phyloP scores from a whole-genome alignment of 129 eudicot species.

The Escallonia herrerae region DNA sequence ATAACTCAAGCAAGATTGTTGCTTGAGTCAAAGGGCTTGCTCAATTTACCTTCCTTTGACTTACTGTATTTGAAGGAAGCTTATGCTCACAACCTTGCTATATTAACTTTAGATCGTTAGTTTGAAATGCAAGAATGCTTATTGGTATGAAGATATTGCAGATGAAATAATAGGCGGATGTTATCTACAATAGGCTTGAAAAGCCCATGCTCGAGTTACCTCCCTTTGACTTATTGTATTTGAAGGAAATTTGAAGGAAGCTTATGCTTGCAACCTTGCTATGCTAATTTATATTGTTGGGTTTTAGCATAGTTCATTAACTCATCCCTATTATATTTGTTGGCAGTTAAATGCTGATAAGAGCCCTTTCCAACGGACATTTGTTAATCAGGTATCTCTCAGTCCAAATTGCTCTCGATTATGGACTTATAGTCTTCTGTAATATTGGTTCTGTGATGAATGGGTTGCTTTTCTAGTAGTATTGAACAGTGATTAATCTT shows the following conservation, averaged over 20 bases:
- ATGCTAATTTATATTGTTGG: neutral
- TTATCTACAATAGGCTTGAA: too few relatives aligned
- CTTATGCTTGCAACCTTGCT: neutral
- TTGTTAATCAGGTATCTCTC: slow-evolving; percentile 81
- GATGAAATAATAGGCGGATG: too few relatives aligned
- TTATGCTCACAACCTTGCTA: neutral
- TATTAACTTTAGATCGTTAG: neutral
- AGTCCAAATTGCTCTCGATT: slow-evolving; percentile 3
- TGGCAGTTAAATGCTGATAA: slow-evolving; percentile 88
- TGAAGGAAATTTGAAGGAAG: too few relatives aligned
- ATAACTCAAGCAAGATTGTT: too few relatives aligned
- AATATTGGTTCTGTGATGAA: slow-evolving; percentile 3
- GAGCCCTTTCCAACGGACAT: slow-evolving; percentile 94
- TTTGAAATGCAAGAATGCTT: too few relatives aligned
- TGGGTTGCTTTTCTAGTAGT: neutral
- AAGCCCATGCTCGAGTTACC: too few relatives aligned
- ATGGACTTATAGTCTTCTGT: slow-evolving; percentile 8
- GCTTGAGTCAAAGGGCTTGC: too few relatives aligned
- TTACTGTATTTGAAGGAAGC: neutral
- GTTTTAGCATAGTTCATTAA: neutral
- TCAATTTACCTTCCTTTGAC: too few relatives aligned
- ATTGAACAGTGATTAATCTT: neutral
- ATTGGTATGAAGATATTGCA: too few relatives aligned
- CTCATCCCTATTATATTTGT: slow-evolving; percentile 9
- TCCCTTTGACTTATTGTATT: neutral